Base-by-base conservation (phyloP, 192 early-diverging fungal species). In the Gonapodya prolifera region DNA sequence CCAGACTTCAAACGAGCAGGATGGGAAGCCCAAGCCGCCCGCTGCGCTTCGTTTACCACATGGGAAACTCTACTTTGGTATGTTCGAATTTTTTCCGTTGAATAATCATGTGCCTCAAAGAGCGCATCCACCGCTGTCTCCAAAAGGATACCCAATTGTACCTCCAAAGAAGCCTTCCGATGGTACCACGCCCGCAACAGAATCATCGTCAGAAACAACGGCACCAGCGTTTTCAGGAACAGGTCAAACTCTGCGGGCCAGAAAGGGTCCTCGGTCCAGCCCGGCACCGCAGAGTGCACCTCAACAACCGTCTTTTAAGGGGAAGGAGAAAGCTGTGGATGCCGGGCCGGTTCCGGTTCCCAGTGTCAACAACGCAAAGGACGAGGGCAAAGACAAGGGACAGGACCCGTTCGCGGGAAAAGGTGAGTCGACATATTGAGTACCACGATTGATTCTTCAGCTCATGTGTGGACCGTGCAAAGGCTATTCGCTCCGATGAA, bases 1-100 rank as follows among this genome's bases (percentile, higher is more conserved):
- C 34, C 77, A 69, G 28, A 36, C 32, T 61, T 33, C 33, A 76
- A 16, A 75, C 77, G 23, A 28, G 36, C 23, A 70, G n/a, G 33
- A 29, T 73, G 79, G 73, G 77, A 79, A 71, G 79, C 85, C 71
- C 71, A 75, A 71, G 82, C 80, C 84, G 16, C 91, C 92, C 0
- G 91, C 91, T 34, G 92, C 94, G 0, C 83, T 97, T 73, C 86
- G 91, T 79, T 77, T 98, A 76, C 94, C 96, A 0, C 82, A 92
- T 70, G 94, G 95, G 29, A 92, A 92, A 36, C 87, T 97, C 32
- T 97, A 91, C 82, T 97, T 98, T 86, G 96, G 87, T 84, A 61
- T 16, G 45, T 16, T 23, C n/a, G n/a, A n/a, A n/a, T n/a, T n/a
- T n/a, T n/a, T n/a, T n/a, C n/a, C n/a, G n/a, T n/a, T n/a, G n/a